phyloP scores from a whole-genome alignment of 108 stramenopile species.

The Conticribra guillardii region DNA sequence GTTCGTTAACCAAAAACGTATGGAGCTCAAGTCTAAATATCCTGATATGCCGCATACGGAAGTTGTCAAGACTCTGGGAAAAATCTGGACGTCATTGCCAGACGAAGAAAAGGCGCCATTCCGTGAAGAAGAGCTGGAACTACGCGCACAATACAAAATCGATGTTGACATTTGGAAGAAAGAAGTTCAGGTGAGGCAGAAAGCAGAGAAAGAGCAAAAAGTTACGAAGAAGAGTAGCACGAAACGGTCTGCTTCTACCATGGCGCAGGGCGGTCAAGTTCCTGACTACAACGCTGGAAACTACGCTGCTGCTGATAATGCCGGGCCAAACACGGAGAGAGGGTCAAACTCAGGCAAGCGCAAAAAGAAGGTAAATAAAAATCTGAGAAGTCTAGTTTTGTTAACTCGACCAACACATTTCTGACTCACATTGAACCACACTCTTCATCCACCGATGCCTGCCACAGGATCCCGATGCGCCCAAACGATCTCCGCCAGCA shows the following conservation, averaged over 20 bases:
- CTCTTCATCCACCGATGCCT: neutral
- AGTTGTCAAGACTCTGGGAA: conserved; percentile 21
- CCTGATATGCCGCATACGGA: conserved; percentile 14
- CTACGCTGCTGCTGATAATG: neutral
- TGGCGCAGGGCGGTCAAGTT: neutral
- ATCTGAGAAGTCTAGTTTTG: neutral
- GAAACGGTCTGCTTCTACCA: neutral
- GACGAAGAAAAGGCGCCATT: conserved; percentile 28
- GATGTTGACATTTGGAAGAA: conserved; percentile 26
- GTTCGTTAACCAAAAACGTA: conserved; percentile 43
- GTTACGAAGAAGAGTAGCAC: neutral
- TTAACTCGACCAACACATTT: neutral
- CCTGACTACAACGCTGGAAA: neutral
- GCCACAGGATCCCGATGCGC: conserved; percentile 48
- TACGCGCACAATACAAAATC: conserved; percentile 25
- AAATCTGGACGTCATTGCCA: conserved; percentile 24
- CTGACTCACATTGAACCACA: neutral
- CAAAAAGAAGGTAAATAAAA: neutral
- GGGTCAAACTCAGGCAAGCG: neutral
- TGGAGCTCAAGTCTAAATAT: conserved; percentile 36
- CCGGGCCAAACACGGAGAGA: neutral
- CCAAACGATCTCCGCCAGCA: conserved; percentile 61
- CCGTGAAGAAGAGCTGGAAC: conserved; percentile 22
- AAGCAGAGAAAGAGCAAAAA: conserved; percentile 15
- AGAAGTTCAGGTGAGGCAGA: conserved; percentile 1